Evolutionary conservation across 2,329 filamentous ascomycete genomes (phyloP), one percentile per base, ranked within the genome.

Genomic region (Fusarium heterosporum): DNA sequence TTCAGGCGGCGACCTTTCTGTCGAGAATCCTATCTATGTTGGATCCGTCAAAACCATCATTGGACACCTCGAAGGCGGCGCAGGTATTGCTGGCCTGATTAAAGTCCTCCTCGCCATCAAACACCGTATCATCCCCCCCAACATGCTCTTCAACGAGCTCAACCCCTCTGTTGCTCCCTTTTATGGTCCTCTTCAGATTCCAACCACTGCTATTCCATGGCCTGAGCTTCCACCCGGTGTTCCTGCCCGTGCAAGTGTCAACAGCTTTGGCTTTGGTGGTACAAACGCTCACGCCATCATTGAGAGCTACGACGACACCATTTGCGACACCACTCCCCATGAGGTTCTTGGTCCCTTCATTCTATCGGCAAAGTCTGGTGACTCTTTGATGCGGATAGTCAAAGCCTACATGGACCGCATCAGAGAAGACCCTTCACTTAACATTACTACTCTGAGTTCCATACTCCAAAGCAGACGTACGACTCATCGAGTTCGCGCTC

Each of bases 1-100:
- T 10, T 5, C n/a, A 4, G 34, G 34, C 6, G n/a, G n/a, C 5
- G 54, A 51, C 0, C 36, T 39, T 4, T 26, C 54, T 2, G n/a
- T 17, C 4, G 39, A 57, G 10, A 54, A 14, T 4, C 54, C 54
- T 28, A 14, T 59, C 6, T 56, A 58, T n/a, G 59, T 66, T 4
- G 59, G 59, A 14, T 60, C 54, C 4, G 39, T 66, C 38, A 66
- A 66, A 59, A 66, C 59, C 13, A 28, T 63, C 10, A 55, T 66
- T 2, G 62, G 62, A 0, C 62, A 66, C 34, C 41, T 52, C 4
- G 62, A 64, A 25, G 62, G 62, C 4, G 39, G 45, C 2, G 55
- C 59, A 16, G 62, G 51, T 16, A 42, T 59, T 32, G 55, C 55
- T 4, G 49, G 51, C 8, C 26, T 56, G 8, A 16, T 48, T 1